Evolutionary conservation across 1,284 basidiomycete genomes (phyloP).

Genomic region (Trichosporon asahii): DNA sequence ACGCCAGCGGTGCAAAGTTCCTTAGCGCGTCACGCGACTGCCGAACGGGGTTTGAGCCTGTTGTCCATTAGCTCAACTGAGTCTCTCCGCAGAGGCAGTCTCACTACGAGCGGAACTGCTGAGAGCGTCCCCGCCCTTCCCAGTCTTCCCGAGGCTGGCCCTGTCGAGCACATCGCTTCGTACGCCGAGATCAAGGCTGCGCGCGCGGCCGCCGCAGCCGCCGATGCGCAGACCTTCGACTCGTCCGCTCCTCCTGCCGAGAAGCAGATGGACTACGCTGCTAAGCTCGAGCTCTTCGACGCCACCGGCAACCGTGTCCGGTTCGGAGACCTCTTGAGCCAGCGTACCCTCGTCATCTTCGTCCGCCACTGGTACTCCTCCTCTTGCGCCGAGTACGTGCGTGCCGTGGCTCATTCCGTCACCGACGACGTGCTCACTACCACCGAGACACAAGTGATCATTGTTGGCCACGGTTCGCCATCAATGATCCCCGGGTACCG

Average conservation of each 20-base stretch:
- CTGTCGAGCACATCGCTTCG: not conserved
- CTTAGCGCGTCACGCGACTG: not conserved
- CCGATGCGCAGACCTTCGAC: constrained; percentile 30
- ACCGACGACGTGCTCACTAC: constrained; percentile 59
- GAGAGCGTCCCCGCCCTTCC: not conserved
- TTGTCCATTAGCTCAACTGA: not conserved
- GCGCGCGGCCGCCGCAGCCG: not conserved
- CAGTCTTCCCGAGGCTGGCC: constrained; percentile 1
- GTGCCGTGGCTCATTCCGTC: constrained; percentile 60
- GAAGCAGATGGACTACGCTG: constrained; percentile 58
- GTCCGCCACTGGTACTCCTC: constrained; percentile 61
- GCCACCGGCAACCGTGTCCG: constrained; percentile 5
- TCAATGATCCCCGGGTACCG: constrained; percentile 39
- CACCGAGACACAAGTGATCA: constrained; percentile 54
- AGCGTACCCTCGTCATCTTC: constrained; percentile 61
- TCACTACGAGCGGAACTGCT: not conserved
- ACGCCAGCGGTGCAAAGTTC: not conserved
- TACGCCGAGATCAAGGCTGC: not conserved
- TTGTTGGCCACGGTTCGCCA: constrained; percentile 66
- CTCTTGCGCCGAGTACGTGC: constrained; percentile 78
- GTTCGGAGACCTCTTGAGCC: constrained; percentile 6
- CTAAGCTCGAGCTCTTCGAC: constrained; percentile 64
- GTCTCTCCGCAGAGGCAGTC: not conserved
- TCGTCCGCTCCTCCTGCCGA: constrained; percentile 30
- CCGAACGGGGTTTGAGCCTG: not conserved